Evolutionary conservation across 148 eudicot species (phyloP), one percentile per base, ranked within the genome.

Genomic region (Salicornia ramosissima): DNA sequence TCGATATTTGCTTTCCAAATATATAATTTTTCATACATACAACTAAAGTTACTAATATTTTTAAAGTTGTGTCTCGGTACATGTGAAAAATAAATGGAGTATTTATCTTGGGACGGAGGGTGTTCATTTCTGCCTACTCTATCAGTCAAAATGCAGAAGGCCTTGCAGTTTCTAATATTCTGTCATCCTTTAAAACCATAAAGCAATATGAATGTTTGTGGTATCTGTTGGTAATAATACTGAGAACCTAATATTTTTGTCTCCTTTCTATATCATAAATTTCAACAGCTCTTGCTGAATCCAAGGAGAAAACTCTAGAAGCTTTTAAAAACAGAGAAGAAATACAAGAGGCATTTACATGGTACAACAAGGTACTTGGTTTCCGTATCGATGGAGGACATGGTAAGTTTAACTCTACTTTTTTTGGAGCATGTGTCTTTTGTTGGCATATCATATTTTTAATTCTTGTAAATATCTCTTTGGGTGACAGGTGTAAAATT

Each of bases 291-390:
- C 84, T 95, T 63, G 64, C 77, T 61, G 83, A 79, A 67, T 85
- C 76, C 62, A 83, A 87, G 68, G 96, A 86, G 57, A 83, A 81
- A 79, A 70, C 61, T 46, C 75, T 69, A 10, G 79, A 87, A 71
- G 82, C 78, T 50, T 66, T 52, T 26, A 80, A 52, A 69, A 78
- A 69, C 47, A 71, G 71, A 72, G 82, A 82, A 75, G 96, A 85
- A 78, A 81, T 80, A 54, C 85, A 84, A 62, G 91, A 89, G 78
- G 93, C 97, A 40, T 80, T 84, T 74, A 74, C 80, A 42, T 95
- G 99, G 99, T 95, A 91, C 80, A 87, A 87, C 67, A 83, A 74
- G 77, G 87, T 85, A 67, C 94, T 91, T 80, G 99, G 99, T 76
- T 83, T 95, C 75, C 80, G 80, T 42, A 85, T 91, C 67, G 97